Base-by-base conservation (phyloP, 371 early-diverging fungal genomes). In the Mortierella sp. region DNA sequence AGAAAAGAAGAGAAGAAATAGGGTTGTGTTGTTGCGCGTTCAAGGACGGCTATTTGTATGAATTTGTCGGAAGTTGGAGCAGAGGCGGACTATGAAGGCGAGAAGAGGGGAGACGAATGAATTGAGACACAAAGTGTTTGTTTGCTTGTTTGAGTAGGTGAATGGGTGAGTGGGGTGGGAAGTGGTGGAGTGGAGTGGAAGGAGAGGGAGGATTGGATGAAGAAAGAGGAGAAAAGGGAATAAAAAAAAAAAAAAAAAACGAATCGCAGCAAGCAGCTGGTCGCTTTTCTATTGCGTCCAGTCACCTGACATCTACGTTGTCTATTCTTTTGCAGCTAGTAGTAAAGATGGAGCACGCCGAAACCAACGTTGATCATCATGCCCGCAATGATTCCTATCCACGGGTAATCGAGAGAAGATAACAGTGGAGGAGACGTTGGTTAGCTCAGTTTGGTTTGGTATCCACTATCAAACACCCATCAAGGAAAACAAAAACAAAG, bases 341-440 rank as follows among this genome's bases (percentile, higher is more conserved):
- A 91, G 65, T 91, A 91, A 14, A 92, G 89, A 75, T 91, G 92
- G n/a, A 93, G 78, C 6, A 91, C 88, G 55, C 93, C 93, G 83
- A 92, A 94, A 10, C 91, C 90, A n/a, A 94, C 83, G 78, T 94
- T 94, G 82, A 94, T 91, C 55, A 93, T 71, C 60, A 94, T 88
- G 27, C 94, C 94, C n/a, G 92, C 91, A 55, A 93, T 82, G 51
- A 94, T 92, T 4, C 91, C 91, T 90, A 74, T 54, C 29, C 54
- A 48, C 16, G 49, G 10, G 5, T 18, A 7, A 32, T n/a, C 4
- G 21, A 55, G 18, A 49, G 38, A 73, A 24, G 48, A 72, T 12
- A 29, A 49, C n/a, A 58, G 38, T 38, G 27, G 24, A 44, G 38
- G 3, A 21, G 24, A 16, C 8, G 11, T 70, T 6, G 24, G 43